These are phyloP conservation scores for Vaccinium vitisidaea DNA, from an alignment of 148 eudicot species.

Conservation along the genomic window DNA sequence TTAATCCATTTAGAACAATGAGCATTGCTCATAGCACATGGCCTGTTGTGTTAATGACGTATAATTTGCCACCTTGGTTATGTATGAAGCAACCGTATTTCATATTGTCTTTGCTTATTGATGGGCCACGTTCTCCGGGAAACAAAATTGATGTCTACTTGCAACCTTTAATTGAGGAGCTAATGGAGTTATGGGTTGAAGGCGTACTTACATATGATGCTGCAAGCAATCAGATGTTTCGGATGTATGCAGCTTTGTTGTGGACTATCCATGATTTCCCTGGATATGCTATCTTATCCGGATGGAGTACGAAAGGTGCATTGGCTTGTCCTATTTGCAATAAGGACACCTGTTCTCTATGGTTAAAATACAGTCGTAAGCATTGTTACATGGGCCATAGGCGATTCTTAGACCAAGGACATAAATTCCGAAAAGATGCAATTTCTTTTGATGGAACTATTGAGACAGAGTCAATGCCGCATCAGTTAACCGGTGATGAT, in stretches of 20 bases:
- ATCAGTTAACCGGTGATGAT: background rate
- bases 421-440: background rate
- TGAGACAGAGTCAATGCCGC: background rate
- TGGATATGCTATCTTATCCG: background rate
- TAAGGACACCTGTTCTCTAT: background rate
- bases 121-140: background rate
- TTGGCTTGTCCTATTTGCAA: background rate
- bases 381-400: background rate
- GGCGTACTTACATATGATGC: background rate
- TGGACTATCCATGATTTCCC: background rate
- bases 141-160: background rate
- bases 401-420: background rate
- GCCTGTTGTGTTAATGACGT: background rate
- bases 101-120: background rate
- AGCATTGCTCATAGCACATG: background rate
- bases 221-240: background rate
- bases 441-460: background rate
- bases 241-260: background rate
- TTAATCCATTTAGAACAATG: background rate
- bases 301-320: no score
- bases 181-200: background rate
- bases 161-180: background rate
- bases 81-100: constrained; percentile 1
- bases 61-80: background rate
- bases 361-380: background rate